Evolutionary conservation across 208 protist species (phyloP), one percentile per base, ranked within the genome.

Genomic region (Trypanosoma cruzi): DNA sequence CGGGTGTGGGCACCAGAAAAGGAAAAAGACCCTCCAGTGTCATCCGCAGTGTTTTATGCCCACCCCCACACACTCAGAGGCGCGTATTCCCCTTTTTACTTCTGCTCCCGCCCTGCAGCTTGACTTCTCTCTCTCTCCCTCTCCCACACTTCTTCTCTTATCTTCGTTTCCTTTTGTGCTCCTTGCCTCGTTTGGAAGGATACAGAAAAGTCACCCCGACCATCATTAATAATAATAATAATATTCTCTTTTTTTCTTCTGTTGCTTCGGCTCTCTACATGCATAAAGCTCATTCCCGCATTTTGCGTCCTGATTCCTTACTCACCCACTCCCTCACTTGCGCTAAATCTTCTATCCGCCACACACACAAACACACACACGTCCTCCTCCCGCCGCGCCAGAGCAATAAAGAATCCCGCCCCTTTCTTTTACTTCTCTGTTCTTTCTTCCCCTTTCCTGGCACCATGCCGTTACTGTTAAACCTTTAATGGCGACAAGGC

Each of bases 141-240:
- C 53, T 64, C 29, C n/a, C 28, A 44, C 55, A 6, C 53, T 48
- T 64, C 0, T 72, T 13, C 53, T 48, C 57, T 5, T 72, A 36
- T 64, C 24, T 48, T 64, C 32, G 11, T 50, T 64, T 48, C 24
- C 31, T 56, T 61, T n/a, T 50, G 4, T 50, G 7, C 46, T 22
- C 4, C 3, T 22, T 50, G 7, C 46, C 22, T 52, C 24, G 16
- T 26, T 52, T 52, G 48, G 18, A 26, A 11, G 22, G 20, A 26
- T 1, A 22, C 4, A 6, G 18, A 18, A 8, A 26, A 24, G n/a
- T 52, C 24, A 8, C 48, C 22, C 18, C 22, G n/a, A n/a, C n/a
- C n/a, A n/a, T n/a, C n/a, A n/a, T n/a, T n/a, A n/a, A n/a, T n/a
- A n/a, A n/a, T n/a, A n/a, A n/a, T n/a, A n/a, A n/a, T n/a, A n/a